These are phyloP conservation scores for Niveomyces coronatus DNA, from an alignment of 2,329 filamentous ascomycete genomes.

Conservation along the genomic window DNA sequence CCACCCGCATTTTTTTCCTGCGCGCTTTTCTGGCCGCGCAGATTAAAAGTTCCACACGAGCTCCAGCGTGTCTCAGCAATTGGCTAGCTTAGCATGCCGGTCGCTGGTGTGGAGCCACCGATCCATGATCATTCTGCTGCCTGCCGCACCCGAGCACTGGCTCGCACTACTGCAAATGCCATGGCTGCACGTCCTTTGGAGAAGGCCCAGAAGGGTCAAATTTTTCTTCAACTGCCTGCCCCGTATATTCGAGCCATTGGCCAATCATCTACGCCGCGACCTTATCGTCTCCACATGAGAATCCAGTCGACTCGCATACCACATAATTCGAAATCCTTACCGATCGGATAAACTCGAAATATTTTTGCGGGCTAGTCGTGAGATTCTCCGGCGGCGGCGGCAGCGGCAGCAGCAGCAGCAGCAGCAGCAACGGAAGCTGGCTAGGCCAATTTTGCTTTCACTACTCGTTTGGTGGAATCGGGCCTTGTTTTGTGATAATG, in stretches of 20 bases:
- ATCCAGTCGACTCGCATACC: background rate
- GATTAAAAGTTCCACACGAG: conserved; percentile 25
- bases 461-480: too few relatives aligned
- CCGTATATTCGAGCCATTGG: conserved; percentile 5
- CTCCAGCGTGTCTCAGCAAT: conserved; percentile 18
- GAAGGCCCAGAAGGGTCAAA: too few relatives aligned
- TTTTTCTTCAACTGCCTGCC: background rate
- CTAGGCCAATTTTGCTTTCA: too few relatives aligned
- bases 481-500: too few relatives aligned
- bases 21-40: conserved; percentile 19
- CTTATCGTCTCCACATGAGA: background rate
- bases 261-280: conserved; percentile 3
- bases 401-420: conserved; percentile 2
- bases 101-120: conserved; percentile 16
- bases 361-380: too few relatives aligned
- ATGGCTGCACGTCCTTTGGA: too few relatives aligned
- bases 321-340: conserved; percentile 1
- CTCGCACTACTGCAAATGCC: too few relatives aligned
- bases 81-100: conserved; percentile 17
- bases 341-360: conserved; percentile 9
- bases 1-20: conserved; percentile 12
- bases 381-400: too few relatives aligned
- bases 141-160: too few relatives aligned
- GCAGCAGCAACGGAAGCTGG: background rate
- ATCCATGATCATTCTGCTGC: conserved; percentile 15